Base-by-base conservation (phyloP, 2,329 filamentous ascomycete genomes). In the Tolypocladium pustulatum region DNA sequence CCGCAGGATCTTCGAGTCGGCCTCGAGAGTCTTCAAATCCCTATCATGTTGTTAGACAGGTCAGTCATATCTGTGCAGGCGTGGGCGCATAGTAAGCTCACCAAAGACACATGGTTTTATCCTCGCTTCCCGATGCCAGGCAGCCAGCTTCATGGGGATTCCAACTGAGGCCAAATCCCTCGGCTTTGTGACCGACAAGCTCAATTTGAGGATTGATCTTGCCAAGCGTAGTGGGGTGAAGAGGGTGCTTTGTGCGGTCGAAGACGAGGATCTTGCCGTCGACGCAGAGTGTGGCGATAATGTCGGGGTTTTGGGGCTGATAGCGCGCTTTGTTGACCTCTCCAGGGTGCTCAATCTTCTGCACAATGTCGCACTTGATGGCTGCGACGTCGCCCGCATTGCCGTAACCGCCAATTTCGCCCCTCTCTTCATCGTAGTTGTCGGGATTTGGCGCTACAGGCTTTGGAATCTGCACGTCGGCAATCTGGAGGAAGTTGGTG, bases 281-380 rank as follows among this genome's bases (percentile, higher is more conserved):
- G 9, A 90, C 85, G 63, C 90, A 91, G 75, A 97, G 87, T 0
- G 94, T 97, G 3, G 94, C 94, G 67, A 99, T 95, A 59, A 99
- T 86, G 68, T 99, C 91, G 6, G 93, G 91, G 69, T 99, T 99
- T 72, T 97, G 93, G 15, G 94, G 94, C 74, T 97, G 92, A 71
- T 97, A 97, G 65, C 94, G 87, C 20, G 94, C 95, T 78, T 97
- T 99, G 81, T 99, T 99, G 71, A 99, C 91, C 73, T 99, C 94
- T 63, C 90, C 90, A 20, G 92, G 91, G 71, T 99, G 94, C 71
- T 96, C 89, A 71, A 99, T 99, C 74, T 90, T 94, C 74, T 99
- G 94, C 56, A 94, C 87, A 67, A 99, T 89, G 64, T 89, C 88
- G 78, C 96, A 96, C 68, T 90, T 91, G 72, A 97, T 87, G 49